A percentile compares a stretch with the other conserved stretches of the same genome.
These are phyloP conservation scores for Schizochytrium sp. DNA, from an alignment of 108 stramenopile genomes.

Conservation along the genomic window DNA sequence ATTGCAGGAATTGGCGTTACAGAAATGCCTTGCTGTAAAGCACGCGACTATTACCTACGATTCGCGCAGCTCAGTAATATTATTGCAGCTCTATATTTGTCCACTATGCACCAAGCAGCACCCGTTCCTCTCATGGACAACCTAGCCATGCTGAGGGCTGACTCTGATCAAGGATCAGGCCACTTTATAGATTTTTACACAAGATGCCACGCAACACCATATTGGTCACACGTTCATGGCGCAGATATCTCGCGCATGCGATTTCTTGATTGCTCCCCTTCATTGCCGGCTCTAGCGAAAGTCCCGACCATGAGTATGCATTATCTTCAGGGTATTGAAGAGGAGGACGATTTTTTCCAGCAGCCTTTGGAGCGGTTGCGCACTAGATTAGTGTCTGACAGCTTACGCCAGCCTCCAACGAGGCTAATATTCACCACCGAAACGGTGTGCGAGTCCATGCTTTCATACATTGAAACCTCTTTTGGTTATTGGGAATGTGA, in stretches of 20 bases:
- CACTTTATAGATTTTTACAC: conserved; percentile 54
- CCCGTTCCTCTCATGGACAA: conserved; percentile 13
- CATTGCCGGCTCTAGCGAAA: neutral
- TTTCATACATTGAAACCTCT: neutral
- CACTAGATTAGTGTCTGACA: neutral
- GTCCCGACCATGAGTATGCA: neutral
- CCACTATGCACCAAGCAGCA: neutral
- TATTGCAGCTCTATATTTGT: neutral
- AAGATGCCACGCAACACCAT: conserved; percentile 47
- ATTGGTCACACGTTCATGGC: conserved; percentile 49
- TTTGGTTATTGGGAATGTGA: neutral
- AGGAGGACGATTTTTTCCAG: conserved; percentile 24
- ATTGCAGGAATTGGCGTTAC: neutral
- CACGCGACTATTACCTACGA: neutral
- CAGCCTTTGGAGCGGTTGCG: neutral
- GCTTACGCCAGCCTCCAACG: neutral
- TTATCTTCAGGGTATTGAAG: conserved; percentile 42
- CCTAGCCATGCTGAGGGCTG: neutral
- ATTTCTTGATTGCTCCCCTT: conserved; percentile 45
- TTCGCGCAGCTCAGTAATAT: neutral
- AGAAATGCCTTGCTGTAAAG: neutral
- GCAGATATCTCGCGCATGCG: neutral
- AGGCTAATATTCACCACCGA: conserved; percentile 30
- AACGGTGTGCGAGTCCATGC: neutral
- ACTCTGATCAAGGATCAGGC: neutral